Evolutionary conservation across 768 basidiomycete species (phyloP).

Genomic region (Leccinellum albellum): DNA sequence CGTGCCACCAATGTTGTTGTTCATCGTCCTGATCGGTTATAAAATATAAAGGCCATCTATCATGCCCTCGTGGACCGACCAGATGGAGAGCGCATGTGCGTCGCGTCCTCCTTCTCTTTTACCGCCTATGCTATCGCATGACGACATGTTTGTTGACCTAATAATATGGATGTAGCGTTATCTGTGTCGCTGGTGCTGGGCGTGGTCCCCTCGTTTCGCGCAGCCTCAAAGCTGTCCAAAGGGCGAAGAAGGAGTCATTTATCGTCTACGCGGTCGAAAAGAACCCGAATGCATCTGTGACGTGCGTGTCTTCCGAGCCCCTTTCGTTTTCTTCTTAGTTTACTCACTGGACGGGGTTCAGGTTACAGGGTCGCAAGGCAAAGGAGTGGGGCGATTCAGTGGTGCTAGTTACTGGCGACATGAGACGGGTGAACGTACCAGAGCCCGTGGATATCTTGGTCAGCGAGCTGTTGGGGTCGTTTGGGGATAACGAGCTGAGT

Average conservation of each 20-base stretch:
- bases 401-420: slow-evolving; percentile 87
- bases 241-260: slow-evolving; percentile 56
- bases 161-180: slow-evolving; percentile 46
- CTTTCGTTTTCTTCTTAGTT: neutral
- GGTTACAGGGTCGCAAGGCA: slow-evolving; percentile 78
- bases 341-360: slow-evolving; percentile 31
- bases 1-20: slow-evolving; percentile 4
- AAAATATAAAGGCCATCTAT: slow-evolving; percentile 62
- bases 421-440: slow-evolving; percentile 80
- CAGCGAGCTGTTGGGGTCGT: slow-evolving; percentile 93
- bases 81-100: slow-evolving; percentile 55
- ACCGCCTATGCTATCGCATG: neutral
- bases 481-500: slow-evolving; percentile 97
- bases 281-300: slow-evolving; percentile 93
- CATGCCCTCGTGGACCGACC: slow-evolving; percentile 74
- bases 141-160: slow-evolving; percentile 14
- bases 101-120: slow-evolving; percentile 27
- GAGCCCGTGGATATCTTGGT: slow-evolving; percentile 91
- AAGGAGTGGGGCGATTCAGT: slow-evolving; percentile 83
- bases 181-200: slow-evolving; percentile 94
- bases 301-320: slow-evolving; percentile 50
- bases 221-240: slow-evolving; percentile 70
- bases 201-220: slow-evolving; percentile 90
- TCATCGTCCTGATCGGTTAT: neutral
- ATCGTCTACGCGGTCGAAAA: slow-evolving; percentile 91